Evolutionary conservation across 1,139 yeast genomes (phyloP), one percentile per base, ranked within the genome.

Genomic region (Taphrina flavorubra): DNA sequence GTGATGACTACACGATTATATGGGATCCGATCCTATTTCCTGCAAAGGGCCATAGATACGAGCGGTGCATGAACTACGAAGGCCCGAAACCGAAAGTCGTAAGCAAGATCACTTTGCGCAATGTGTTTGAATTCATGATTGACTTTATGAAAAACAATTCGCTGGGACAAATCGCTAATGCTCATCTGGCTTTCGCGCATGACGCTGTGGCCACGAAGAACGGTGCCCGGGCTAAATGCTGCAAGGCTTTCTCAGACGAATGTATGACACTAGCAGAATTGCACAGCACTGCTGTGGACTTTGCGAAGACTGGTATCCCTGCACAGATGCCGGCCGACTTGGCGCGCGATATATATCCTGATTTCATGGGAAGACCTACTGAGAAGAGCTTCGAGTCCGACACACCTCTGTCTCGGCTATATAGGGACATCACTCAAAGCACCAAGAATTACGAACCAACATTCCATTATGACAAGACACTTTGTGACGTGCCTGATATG

Each of bases 11-110:
- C 53, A 68, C 71, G 10, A 55, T 69, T 14, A 64, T 69, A 16
- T 69, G 71, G 71, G 71, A 69, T 40, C 65, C 25, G 7, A 20
- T 55, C 51, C 61, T 69, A 6, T 25, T 69, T n/a, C 71, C 71
- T 37, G 56, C 55, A 16, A 68, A 64, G 13, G 67, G 69, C 13
- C 61, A 68, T 56, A 57, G 59, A 16, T 42, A 44, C 18, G 67
- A 65, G 16, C 61, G 65, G 51, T 51, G 66, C 44, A 64, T 63
- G 53, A 42, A 56, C 1, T 51, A 70, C 14, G 63, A 60, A 8
- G 68, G 61, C 34, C 61, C 55, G 10, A 39, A 31, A 8, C 55
- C 55, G 16, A 46, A 37, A 18, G 39, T 37, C 34, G 20, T 31
- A 20, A 49, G 44, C 31, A 47, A 31, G 20, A 55, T 34, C 25